Conservation (phyloP, 768 basidiomycete species). For the Mycena galericulata region DNA sequence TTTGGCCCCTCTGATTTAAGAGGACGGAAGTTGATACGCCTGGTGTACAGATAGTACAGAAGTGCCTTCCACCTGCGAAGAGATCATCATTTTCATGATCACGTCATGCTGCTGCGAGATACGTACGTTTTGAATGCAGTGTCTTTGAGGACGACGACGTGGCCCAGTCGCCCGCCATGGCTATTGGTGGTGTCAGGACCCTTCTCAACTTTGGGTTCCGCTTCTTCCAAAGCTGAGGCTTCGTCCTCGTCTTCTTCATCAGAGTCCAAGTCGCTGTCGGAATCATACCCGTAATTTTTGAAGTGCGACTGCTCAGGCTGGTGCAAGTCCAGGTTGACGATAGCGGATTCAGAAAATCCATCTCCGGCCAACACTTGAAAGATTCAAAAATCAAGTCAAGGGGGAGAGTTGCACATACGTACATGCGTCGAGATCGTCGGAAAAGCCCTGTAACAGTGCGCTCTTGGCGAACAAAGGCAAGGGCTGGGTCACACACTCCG, state of each 20-base stretch:
- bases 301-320: slow-evolving; percentile 1
- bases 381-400: neutral
- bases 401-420: neutral
- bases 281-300: slow-evolving; percentile 31
- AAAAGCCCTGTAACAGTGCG: slow-evolving; percentile 34
- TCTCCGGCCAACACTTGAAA: slow-evolving; percentile 27
- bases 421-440: slow-evolving; percentile 31
- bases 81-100: too few species aligned
- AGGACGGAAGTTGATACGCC: slow-evolving; percentile 45
- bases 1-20: slow-evolving; percentile 39
- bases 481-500: slow-evolving; percentile 19
- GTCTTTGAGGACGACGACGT: slow-evolving; percentile 28
- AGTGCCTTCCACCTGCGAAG: slow-evolving; percentile 50
- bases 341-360: slow-evolving; percentile 16
- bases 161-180: slow-evolving; percentile 7
- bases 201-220: neutral
- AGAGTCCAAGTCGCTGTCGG: slow-evolving; percentile 38
- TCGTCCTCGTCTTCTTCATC: slow-evolving; percentile 2
- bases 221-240: neutral
- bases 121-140: slow-evolving; percentile 39
- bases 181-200: neutral
- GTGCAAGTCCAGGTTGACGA: slow-evolving; percentile 12
- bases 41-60: slow-evolving; percentile 54
- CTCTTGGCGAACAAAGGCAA: slow-evolving; percentile 34
- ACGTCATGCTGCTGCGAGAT: neutral